Evolutionary conservation across 2,329 filamentous ascomycete genomes (phyloP), one percentile per base, ranked within the genome.

Genomic region (Fusarium pseudonygamai): DNA sequence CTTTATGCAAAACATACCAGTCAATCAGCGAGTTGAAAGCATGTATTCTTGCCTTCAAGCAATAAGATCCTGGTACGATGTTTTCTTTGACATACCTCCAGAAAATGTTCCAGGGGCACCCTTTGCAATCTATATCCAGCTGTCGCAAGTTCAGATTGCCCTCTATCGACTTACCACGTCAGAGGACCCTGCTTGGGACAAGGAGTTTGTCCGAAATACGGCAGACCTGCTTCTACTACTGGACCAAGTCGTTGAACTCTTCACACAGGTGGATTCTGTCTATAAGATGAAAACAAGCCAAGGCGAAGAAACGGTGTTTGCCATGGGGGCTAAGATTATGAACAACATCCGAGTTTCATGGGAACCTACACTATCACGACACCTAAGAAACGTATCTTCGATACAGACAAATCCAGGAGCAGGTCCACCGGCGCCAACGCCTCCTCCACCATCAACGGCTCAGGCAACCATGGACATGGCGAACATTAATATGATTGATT

Each of bases 121-220:
- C 0, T 81, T 85, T 43, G 67, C 75, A 11, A 67, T 81, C 20
- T 82, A 81, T 43, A 76, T 80, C 13, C 78, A 81, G 47, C 70
- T 84, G 10, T 80, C 80, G 6, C 82, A 83, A 20, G 78, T 80
- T 50, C 77, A 84, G 28, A 74, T 83, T 13, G 75, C 79, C 5
- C 74, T 85, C 12, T 85, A 84, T 71, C 78, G 80, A 12, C 80
- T 86, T 28, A 82, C 82, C 5, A 82, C 79, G 2, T 77, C 81
- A 7, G 83, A 85, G 13, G 80, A 82, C 50, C 81, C 82, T 5
- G 81, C 77, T 11, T 86, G 84, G 84, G 83, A 86, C 63, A 82
- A 80, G 60, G 78, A 80, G 8, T 66, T 80, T 3, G 78, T 85
- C 11, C 79, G 79, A 20, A 75, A 76, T 28, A 83, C 80, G 4